Evolutionary conservation across 495 filamentous ascomycete genomes (phyloP).

Genomic region (Lasiosphaeria miniovina): DNA sequence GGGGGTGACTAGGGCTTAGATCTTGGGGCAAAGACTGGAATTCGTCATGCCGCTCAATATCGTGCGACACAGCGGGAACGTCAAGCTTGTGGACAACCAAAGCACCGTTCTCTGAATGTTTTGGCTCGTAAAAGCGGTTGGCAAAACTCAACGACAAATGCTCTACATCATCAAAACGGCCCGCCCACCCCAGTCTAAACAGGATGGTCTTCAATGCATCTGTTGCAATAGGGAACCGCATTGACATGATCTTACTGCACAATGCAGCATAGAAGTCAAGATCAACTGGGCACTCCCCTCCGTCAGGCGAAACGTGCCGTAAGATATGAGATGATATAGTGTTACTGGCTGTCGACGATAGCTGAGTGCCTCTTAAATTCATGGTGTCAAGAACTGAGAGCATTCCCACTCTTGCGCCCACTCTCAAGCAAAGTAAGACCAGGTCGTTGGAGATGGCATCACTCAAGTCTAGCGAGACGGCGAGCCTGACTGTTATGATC

Average conservation of each 20-base stretch:
- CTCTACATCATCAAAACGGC: constrained; percentile 29
- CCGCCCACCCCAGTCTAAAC: constrained; percentile 28
- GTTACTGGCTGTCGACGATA: constrained; percentile 4
- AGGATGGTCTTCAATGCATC: constrained; percentile 27
- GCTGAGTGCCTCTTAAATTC: constrained; percentile 18
- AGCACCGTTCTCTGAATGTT: constrained; percentile 16
- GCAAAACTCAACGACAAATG: constrained; percentile 27
- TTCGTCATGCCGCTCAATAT: constrained; percentile 8
- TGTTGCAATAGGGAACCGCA: constrained; percentile 13
- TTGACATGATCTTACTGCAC: constrained; percentile 11
- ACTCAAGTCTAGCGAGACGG: constrained; percentile 1
- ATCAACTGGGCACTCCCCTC: neutral
- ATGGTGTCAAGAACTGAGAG: constrained; percentile 31
- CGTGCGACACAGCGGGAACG: constrained; percentile 26
- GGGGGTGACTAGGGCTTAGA: constrained; percentile 3
- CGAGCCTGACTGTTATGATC: constrained; percentile 24
- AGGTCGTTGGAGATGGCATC: constrained; percentile 9
- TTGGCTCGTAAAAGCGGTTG: constrained; percentile 14
- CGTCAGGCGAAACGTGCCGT: constrained; percentile 3
- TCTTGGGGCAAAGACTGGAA: constrained; percentile 8
- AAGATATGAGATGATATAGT: constrained; percentile 18
- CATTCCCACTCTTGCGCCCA: constrained; percentile 1
- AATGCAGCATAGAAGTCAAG: constrained; percentile 15
- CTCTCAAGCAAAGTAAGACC: constrained; percentile 6
- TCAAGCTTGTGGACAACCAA: constrained; percentile 30